phyloP scores from a whole-genome alignment of 768 basidiomycete species.

The Serendipita sp. region DNA sequence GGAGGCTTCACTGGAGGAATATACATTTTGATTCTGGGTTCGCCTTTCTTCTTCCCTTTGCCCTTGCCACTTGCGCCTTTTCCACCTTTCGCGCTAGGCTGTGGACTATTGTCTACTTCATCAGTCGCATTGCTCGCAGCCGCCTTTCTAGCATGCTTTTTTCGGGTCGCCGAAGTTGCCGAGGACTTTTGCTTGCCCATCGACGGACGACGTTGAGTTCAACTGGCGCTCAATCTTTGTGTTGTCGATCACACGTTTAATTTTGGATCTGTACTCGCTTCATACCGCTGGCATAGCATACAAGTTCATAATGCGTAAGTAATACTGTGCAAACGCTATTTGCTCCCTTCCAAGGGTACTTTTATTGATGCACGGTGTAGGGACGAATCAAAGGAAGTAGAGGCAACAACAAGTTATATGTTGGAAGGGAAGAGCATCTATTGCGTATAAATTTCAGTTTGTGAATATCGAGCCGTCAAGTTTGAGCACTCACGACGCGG shows the following conservation, averaged over 20 bases:
- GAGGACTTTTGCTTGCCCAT: constrained; percentile 46
- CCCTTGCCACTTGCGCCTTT: constrained; percentile 27
- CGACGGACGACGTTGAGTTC: background rate
- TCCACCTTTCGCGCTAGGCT: constrained; percentile 38
- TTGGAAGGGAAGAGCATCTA: constrained; percentile 90
- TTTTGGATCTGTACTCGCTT: background rate
- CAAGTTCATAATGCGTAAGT: background rate
- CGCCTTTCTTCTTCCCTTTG: constrained; percentile 35
- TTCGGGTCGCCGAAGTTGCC: constrained; percentile 71
- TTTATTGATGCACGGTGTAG: no score
- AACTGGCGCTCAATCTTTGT: constrained; percentile 14
- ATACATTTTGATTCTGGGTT: constrained; percentile 66
- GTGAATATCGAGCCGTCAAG: background rate
- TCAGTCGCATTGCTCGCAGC: constrained; percentile 18
- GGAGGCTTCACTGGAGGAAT: constrained; percentile 68
- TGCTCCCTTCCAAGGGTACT: no score
- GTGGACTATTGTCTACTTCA: constrained; percentile 21
- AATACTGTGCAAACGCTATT: background rate
- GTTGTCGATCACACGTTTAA: background rate
- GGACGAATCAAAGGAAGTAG: background rate
- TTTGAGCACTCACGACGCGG: constrained; percentile 53
- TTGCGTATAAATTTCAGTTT: background rate
- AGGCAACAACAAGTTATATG: constrained; percentile 31
- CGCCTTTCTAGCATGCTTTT: constrained; percentile 79
- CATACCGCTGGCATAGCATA: background rate